Base-by-base conservation (phyloP, 208 protist genomes). In the Leishmania guyanensis region DNA sequence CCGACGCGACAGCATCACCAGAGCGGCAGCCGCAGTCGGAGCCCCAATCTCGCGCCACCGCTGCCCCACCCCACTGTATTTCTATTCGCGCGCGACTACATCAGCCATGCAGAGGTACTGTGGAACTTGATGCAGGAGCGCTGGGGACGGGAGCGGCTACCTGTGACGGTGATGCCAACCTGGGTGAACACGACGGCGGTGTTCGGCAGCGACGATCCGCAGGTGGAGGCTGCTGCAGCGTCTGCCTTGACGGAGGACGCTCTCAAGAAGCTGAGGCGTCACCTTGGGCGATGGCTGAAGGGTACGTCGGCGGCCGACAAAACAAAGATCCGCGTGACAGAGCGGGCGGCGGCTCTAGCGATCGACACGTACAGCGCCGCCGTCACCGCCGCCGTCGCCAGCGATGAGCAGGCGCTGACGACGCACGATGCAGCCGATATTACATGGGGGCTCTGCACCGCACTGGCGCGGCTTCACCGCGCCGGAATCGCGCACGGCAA, bases 401-500 rank as follows among this genome's bases (percentile, higher is more conserved):
- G 5, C 17, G 83, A 82, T 46, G 72, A 5, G 22, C 46, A 82
- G 14, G 70, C 64, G 5, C 73, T 82, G 20, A 86, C 73, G 20
- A 22, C 51, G 66, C 78, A 86, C 78, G 83, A 86, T 65, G 77
- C 78, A 12, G 83, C 83, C 2, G 78, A 86, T 64, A 68, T 86
- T 12, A 46, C 29, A n/a, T 86, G 83, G 83, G 83, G 64, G 8
- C 16, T 80, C 39, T 74, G 65, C 4, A 76, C 68, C 29, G 75
- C 85, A 1, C 58, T 86, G 65, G 73, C 53, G 22, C 39, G 62
- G 60, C 77, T 86, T 50, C 83, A 86, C 66, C 53, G 74, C 56
- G 51, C 43, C 43, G 83, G 79, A 5, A 29, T 86, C 16, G 36
- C 84, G 0, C 91, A 94, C 84, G 91, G 91, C 39, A 89, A 90